Evolutionary conservation across 805 yeast species (phyloP).

Genomic region (Yamadazyma akitaensis): DNA sequence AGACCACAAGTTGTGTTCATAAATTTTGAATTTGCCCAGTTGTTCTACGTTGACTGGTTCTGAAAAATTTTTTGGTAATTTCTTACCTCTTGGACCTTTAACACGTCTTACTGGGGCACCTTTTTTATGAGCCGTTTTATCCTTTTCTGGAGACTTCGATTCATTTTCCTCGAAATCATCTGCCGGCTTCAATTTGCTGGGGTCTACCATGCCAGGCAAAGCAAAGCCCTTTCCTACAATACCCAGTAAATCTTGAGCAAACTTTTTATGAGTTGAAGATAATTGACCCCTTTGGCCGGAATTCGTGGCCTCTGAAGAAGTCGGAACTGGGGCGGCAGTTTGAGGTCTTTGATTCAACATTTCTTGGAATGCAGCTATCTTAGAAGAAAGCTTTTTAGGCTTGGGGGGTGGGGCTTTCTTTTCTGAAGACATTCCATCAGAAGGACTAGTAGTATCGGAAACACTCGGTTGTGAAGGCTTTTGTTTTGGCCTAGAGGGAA

Average conservation of each 20-base stretch:
- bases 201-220: conserved; percentile 51
- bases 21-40: conserved; percentile 31
- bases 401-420: conserved; percentile 51
- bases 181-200: conserved; percentile 24
- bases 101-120: conserved; percentile 43
- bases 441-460: neutral
- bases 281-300: conserved; percentile 18
- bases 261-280: conserved; percentile 39
- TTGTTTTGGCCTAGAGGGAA: conserved; percentile 5
- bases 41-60: conserved; percentile 35
- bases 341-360: conserved; percentile 46
- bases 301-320: neutral
- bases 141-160: conserved; percentile 9
- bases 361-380: conserved; percentile 78
- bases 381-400: conserved; percentile 76
- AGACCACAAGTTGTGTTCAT: conserved; percentile 37
- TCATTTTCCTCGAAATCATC: conserved; percentile 9
- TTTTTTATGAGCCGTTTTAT: conserved; percentile 18
- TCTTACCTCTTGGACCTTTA: conserved; percentile 72
- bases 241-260: conserved; percentile 60
- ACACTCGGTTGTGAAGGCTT: neutral
- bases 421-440: neutral
- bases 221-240: conserved; percentile 51
- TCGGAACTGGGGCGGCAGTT: neutral
- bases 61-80: conserved; percentile 56